phyloP scores from a whole-genome alignment of 257 asterid genomes.

The Phtheirospermum japonicum region DNA sequence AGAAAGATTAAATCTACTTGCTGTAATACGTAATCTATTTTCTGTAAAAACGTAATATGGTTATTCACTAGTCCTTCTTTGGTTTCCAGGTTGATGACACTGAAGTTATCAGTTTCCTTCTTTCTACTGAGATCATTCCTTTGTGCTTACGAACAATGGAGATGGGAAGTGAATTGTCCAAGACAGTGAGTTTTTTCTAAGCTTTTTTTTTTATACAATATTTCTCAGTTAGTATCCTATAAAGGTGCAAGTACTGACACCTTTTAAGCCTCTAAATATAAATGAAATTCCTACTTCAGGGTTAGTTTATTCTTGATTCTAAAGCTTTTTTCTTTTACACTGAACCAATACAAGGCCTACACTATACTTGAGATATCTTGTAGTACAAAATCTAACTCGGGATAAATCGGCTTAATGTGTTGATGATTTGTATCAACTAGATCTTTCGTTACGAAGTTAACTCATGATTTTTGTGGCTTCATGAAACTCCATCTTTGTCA shows the following conservation, averaged over 20 bases:
- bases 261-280: background rate
- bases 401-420: background rate
- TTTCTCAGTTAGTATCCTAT: conserved; percentile 17
- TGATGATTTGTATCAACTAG: background rate
- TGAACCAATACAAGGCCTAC: background rate
- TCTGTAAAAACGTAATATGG: background rate
- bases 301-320: background rate
- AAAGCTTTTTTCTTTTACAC: background rate
- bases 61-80: conserved; percentile 21
- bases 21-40: background rate
- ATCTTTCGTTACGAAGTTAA: background rate
- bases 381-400: too few relatives aligned
- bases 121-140: conserved; percentile 92
- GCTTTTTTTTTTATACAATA: conserved; percentile 13
- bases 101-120: conserved; percentile 85
- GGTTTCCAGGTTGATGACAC: conserved; percentile 81
- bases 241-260: background rate
- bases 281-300: background rate
- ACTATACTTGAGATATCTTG: too few relatives aligned
- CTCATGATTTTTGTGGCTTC: background rate
- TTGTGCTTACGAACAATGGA: conserved; percentile 96
- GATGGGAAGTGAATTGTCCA: conserved; percentile 93
- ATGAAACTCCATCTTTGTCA: background rate
- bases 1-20: background rate
- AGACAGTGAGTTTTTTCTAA: conserved; percentile 63